Base-by-base conservation (phyloP, 176 grass and related monocot genomes). In the Phoenix dactylifera region DNA sequence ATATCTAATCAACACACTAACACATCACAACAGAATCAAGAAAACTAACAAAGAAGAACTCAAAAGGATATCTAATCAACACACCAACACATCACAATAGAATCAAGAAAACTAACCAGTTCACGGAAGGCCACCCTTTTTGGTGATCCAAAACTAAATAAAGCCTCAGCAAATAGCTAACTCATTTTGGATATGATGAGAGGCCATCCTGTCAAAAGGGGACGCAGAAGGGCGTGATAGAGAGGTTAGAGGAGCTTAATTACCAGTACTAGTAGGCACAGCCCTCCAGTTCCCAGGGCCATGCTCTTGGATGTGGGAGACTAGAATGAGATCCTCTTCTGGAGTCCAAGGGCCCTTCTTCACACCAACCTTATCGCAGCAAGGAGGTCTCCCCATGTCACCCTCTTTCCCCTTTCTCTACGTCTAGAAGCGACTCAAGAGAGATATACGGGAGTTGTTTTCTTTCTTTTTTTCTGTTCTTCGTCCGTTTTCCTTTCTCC, bases 291-390 rank as follows among this genome's bases (percentile, higher is more conserved):
- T 97, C 0, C 93, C 93, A 3, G 93, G 78, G 30, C 93, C 93
- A 55, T 97, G 75, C 69, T 88, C 87, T 72, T 91, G 87, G 75
- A 91, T 90, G 81, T 97, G 92, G 68, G 93, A 91, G 29, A 97
- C 87, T 15, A 97, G 84, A 59, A 88, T 77, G 69, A 91, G 81
- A 75, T 97, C 93, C 62, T 97, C 93, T 82, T 97, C 93, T 62
- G 87, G 87, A 48, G 93, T 97, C 93, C 93, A 97, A 1, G 93
- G 93, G 6, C 93, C 93, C 64, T 97, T 97, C 87, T 97, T 97
- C 66, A 97, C 84, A 0, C 84, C 84, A 48, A 88, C 58, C 79
- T 91, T 97, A 65, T 97, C 87, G 67, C 93, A 97, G 62, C 93
- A 97, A 44, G 93, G 93, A 18, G 84, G 84, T 50, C 93, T 92